A percentile compares a stretch with the other conserved stretches of the same genome.
phyloP scores from a whole-genome alignment of 768 basidiomycete genomes.

The Cubamyces lactineus region DNA sequence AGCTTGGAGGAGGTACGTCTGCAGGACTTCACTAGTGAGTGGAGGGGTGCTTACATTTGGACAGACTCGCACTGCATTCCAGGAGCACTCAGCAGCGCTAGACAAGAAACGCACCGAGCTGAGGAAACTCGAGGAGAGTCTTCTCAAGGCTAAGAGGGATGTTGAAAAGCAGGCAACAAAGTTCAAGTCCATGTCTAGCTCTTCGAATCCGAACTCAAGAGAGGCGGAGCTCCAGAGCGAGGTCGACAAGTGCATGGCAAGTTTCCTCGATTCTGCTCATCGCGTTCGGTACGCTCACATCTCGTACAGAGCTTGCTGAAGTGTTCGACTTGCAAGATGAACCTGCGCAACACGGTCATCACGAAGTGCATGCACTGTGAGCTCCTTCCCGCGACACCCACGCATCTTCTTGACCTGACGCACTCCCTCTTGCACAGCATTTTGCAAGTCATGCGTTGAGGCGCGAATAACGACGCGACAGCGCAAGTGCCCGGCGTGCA shows the following conservation, averaged over 20 bases:
- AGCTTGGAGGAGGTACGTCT: slow-evolving; percentile 44
- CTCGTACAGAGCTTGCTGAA: slow-evolving; percentile 70
- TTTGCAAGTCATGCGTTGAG: slow-evolving; percentile 85
- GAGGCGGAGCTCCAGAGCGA: slow-evolving; percentile 49
- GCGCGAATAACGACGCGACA: slow-evolving; percentile 87
- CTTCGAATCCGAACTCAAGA: slow-evolving; percentile 30
- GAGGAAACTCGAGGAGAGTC: slow-evolving; percentile 51
- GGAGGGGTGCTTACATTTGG: background rate
- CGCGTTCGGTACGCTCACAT: background rate
- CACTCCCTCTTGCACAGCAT: slow-evolving; percentile 51
- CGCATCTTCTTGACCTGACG: background rate
- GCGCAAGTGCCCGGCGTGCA: slow-evolving; percentile 92
- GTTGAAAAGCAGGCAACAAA: slow-evolving; percentile 52
- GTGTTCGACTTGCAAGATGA: slow-evolving; percentile 84
- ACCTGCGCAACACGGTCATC: slow-evolving; percentile 78
- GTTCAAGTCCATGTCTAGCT: slow-evolving; percentile 43
- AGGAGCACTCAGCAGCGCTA: slow-evolving; percentile 41
- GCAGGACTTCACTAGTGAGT: background rate
- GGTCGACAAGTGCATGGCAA: slow-evolving; percentile 62
- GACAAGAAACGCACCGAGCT: slow-evolving; percentile 41
- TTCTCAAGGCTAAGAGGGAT: slow-evolving; percentile 52
- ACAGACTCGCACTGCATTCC: slow-evolving; percentile 14
- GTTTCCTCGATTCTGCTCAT: background rate
- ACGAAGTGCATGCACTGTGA: slow-evolving; percentile 92
- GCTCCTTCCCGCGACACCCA: slow-evolving; percentile 35